Percentiles rank a stretch among this genome's conserved stretches.
These are phyloP conservation scores for Trichophaea hybrida DNA, from an alignment of 2,329 filamentous ascomycete species.

Conservation along the genomic window DNA sequence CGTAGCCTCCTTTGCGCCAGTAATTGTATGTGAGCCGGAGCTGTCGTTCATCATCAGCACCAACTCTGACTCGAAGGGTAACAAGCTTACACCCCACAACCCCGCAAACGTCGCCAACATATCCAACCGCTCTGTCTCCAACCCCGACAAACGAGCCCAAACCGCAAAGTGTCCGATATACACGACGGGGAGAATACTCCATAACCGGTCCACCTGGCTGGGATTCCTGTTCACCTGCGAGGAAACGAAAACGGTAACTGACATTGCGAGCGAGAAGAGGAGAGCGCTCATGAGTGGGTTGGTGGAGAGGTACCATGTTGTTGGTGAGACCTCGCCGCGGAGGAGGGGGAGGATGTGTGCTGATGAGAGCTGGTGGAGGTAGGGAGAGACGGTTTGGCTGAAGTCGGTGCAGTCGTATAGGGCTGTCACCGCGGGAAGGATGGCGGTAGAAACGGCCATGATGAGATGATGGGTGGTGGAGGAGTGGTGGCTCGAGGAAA, in stretches of 20 bases:
- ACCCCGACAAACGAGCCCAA: conserved; percentile 64
- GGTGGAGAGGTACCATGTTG: conserved; percentile 61
- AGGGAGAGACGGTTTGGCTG: conserved; percentile 59
- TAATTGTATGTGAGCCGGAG: conserved; percentile 85
- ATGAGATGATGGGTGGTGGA: neutral
- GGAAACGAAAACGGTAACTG: conserved; percentile 54
- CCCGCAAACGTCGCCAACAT: conserved; percentile 54
- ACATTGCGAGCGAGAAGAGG: conserved; percentile 56
- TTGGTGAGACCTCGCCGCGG: conserved; percentile 44
- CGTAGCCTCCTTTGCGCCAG: conserved; percentile 86
- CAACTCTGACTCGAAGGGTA: neutral
- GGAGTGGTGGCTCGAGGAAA: no score
- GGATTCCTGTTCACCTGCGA: conserved; percentile 87
- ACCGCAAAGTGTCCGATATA: conserved; percentile 71
- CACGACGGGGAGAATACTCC: conserved; percentile 76
- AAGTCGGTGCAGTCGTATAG: conserved; percentile 66
- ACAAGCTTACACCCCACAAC: conserved; percentile 61
- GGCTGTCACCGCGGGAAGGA: conserved; percentile 55
- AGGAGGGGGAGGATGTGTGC: conserved; percentile 51
- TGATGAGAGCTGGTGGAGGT: conserved; percentile 51
- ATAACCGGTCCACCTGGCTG: conserved; percentile 87
- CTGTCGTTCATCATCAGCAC: conserved; percentile 28
- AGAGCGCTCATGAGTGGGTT: conserved; percentile 72
- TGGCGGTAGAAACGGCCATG: neutral
- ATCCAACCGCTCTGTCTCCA: conserved; percentile 58